A percentile compares a stretch with the other conserved stretches of the same genome.
Conservation (phyloP, 495 filamentous ascomycete genomes). For the Viridothelium virens region DNA sequence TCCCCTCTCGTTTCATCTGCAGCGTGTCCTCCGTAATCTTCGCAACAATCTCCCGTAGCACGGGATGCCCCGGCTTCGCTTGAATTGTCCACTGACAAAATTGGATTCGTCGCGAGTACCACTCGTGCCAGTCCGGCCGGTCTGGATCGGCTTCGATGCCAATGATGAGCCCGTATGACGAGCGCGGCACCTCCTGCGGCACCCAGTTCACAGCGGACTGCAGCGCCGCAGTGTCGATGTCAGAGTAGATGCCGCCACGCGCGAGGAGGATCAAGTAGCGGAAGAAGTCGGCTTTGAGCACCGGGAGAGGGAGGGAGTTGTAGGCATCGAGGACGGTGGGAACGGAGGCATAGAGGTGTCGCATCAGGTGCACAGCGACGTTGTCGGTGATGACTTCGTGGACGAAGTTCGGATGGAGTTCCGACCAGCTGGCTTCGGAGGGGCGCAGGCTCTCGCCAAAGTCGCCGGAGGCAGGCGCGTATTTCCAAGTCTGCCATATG, state of each 20-base stretch:
- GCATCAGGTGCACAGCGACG: slow-evolving; percentile 70
- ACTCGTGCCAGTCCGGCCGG: slow-evolving; percentile 81
- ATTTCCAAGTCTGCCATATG: slow-evolving; percentile 99
- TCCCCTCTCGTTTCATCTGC: slow-evolving; percentile 60
- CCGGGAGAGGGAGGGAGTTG: slow-evolving; percentile 69
- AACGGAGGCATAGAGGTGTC: slow-evolving; percentile 76
- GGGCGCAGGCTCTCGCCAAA: slow-evolving; percentile 68
- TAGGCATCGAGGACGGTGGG: slow-evolving; percentile 94
- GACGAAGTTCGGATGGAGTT: slow-evolving; percentile 80
- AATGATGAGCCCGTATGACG: slow-evolving; percentile 73
- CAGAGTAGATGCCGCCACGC: slow-evolving; percentile 89
- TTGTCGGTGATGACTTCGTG: slow-evolving; percentile 95
- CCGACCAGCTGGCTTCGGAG: slow-evolving; percentile 84
- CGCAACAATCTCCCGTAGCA: slow-evolving; percentile 78
- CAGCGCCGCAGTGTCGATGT: slow-evolving; percentile 88
- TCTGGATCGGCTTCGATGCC: slow-evolving; percentile 97
- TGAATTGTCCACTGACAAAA: slow-evolving; percentile 99
- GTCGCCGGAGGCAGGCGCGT: slow-evolving; percentile 68
- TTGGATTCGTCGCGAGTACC: slow-evolving; percentile 93
- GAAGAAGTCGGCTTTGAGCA: slow-evolving; percentile 97
- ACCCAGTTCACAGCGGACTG: slow-evolving; percentile 82
- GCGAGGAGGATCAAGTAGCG: slow-evolving; percentile 91
- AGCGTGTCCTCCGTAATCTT: slow-evolving; percentile 78
- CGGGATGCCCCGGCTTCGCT: slow-evolving; percentile 86
- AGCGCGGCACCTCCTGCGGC: slow-evolving; percentile 64